phyloP scores from a whole-genome alignment of 1,139 yeast genomes.

The Saccharomycopsis crataegensis region DNA sequence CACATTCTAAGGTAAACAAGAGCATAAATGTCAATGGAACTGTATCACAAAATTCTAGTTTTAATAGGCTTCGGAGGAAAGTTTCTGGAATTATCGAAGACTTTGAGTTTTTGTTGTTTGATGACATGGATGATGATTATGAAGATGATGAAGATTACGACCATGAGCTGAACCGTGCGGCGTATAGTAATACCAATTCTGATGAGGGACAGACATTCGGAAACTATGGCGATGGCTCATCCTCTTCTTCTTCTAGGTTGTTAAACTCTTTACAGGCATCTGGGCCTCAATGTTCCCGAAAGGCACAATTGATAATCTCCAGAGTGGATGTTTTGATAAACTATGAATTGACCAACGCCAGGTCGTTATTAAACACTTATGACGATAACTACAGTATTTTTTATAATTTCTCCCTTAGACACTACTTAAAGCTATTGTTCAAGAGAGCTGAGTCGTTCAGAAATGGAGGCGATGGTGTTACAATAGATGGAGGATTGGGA shows the following conservation, averaged over 20 bases:
- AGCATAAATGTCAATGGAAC: not conserved
- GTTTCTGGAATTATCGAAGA: not conserved
- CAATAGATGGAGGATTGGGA: not conserved
- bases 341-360: conserved; percentile 21
- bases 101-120: conserved; percentile 7
- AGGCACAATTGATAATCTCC: conserved; percentile 19
- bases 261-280: not conserved
- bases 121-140: conserved; percentile 37
- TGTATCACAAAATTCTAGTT: not conserved
- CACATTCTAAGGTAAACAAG: not conserved
- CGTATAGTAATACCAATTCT: conserved; percentile 1
- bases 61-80: not conserved
- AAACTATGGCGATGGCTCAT: not conserved
- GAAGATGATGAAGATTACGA: not conserved
- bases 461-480: not conserved
- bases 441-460: not conserved
- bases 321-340: conserved; percentile 25
- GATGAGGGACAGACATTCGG: not conserved
- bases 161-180: conserved; percentile 21
- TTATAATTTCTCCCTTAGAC: conserved; percentile 2
- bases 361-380: conserved; percentile 18
- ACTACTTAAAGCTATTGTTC: not conserved
- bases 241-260: not conserved
- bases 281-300: not conserved
- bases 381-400: conserved; percentile 16